Evolutionary conservation across 2,329 filamentous ascomycete species (phyloP), one percentile per base, ranked within the genome.

Genomic region (Aspergillus chevalieri): DNA sequence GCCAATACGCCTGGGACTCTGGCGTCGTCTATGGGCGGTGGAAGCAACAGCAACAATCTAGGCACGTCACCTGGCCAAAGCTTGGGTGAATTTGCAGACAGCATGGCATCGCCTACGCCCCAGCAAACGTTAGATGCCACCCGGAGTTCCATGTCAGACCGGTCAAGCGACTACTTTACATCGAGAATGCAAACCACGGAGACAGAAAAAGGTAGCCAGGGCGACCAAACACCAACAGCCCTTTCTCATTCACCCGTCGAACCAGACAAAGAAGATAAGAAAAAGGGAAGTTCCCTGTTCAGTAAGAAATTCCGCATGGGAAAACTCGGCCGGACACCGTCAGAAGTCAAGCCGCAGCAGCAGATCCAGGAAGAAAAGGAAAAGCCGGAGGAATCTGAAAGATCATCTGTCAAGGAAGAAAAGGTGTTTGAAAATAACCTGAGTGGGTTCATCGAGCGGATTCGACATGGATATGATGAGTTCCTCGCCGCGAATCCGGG

Each of bases 291-390:
- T 48, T 84, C 80, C 2, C 74, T 89, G 5, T 94, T 95, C 65
- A 83, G 86, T 41, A 93, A 91, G 72, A 89, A 89, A 60, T 91
- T 95, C 68, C 83, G 86, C 44, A 86, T 88, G 81, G 80, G 94
- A 75, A 95, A 95, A 69, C 77, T 92, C 12, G 83, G 83, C 10
- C 81, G 89, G 14, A 80, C 81, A 0, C 81, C 80, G 22, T 79
- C 79, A 5, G 80, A 86, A 55, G 71, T 87, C 52, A 94, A 93
- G 65, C 84, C 88, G 0, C 80, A 81, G 1, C 26, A 30, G 12
- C 38, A 41, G 38, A 77, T 83, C 1, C 77, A 83, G 1, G 88
- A 93, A 57, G 89, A 94, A 63, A 21, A 19, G 10, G 14, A 28
- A n/a, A 92, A 90, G 67, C 64, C 70, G 1, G 80, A 83, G 52